Evolutionary conservation across 805 yeast genomes (phyloP).

Genomic region (Lipomyces mesembrius): DNA sequence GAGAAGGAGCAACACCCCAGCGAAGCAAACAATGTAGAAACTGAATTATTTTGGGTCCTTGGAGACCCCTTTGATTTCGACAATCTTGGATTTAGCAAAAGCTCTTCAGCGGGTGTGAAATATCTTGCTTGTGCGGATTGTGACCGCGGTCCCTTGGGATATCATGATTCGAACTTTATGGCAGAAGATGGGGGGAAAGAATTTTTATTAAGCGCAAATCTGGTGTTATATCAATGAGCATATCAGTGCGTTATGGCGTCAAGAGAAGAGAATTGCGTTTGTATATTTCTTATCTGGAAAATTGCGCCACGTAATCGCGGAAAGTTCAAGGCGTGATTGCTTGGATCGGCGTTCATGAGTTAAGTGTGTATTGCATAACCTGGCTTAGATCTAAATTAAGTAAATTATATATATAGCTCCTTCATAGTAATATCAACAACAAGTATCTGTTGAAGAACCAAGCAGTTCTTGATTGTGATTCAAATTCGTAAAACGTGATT

Average conservation of each 20-base stretch:
- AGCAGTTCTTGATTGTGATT: not conserved
- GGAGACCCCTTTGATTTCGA: constrained; percentile 38
- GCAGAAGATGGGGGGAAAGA: constrained; percentile 11
- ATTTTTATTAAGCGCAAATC: constrained; percentile 26
- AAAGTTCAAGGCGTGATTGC: not conserved
- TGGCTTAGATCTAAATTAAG: not conserved
- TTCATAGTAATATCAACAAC: not conserved
- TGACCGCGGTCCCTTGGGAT: constrained; percentile 39
- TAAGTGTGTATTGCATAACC: not conserved
- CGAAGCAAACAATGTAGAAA: constrained; percentile 5
- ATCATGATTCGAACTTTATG: constrained; percentile 22
- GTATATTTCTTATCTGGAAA: not conserved
- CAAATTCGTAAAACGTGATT: not conserved
- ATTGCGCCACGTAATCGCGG: not conserved
- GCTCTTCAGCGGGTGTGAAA: constrained; percentile 32
- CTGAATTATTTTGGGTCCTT: constrained; percentile 30
- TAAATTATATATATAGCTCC: not conserved
- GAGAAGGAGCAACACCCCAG: not conserved
- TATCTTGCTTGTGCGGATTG: constrained; percentile 40
- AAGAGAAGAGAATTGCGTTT: not conserved
- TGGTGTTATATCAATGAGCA: constrained; percentile 20
- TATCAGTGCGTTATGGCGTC: not conserved
- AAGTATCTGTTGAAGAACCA: not conserved
- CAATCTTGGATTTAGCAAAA: constrained; percentile 37
- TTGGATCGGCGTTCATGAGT: constrained; percentile 2